Conservation (phyloP, 306 rosid genomes). For the Calophaca sinica region DNA sequence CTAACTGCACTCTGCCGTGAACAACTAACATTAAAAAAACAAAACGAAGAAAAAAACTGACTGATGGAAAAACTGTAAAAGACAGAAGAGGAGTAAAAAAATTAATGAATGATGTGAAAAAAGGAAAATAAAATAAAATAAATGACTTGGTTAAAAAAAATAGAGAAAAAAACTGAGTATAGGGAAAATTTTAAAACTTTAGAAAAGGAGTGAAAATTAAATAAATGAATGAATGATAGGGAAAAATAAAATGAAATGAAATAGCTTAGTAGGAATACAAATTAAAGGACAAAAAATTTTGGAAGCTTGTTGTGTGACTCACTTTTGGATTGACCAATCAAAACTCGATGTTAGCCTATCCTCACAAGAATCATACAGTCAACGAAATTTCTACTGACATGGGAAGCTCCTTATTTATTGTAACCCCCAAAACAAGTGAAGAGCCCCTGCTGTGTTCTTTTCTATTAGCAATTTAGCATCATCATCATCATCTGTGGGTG, state of each 20-base stretch:
- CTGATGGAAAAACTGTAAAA: constrained; percentile 10
- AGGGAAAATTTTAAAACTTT: neutral
- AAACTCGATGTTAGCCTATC: constrained; percentile 17
- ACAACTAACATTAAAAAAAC: neutral
- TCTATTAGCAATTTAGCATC: too few species aligned
- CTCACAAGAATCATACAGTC: neutral
- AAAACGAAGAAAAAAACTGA: neutral
- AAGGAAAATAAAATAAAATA: neutral
- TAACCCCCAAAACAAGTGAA: too few species aligned
- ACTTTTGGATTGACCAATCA: constrained; percentile 42
- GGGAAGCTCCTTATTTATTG: neutral
- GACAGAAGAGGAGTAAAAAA: neutral
- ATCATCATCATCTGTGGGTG: too few species aligned
- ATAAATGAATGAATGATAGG: neutral
- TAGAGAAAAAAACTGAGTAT: neutral
- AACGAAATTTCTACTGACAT: neutral
- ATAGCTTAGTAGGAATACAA: neutral
- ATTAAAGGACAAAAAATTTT: neutral
- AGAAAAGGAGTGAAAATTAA: neutral
- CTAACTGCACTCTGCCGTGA: neutral
- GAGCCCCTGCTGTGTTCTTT: too few species aligned
- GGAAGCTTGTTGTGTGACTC: constrained; percentile 2
- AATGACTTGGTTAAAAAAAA: neutral
- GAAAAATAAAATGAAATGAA: neutral
- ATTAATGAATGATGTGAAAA: neutral